Base-by-base conservation (phyloP, 345 rosid species). In the Bretschneidera sinensis region DNA sequence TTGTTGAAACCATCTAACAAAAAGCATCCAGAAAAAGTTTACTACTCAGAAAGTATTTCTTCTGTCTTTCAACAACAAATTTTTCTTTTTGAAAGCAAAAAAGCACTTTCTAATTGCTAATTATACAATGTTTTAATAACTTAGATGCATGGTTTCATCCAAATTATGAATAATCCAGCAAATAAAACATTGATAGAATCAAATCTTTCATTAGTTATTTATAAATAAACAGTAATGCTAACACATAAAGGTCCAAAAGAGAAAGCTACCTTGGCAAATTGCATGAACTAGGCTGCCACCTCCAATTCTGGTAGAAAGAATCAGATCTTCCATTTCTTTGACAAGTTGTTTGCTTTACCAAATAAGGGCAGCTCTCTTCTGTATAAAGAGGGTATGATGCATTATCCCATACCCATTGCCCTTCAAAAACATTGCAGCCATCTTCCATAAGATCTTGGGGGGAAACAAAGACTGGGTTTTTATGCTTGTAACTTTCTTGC, bases 321-420 rank as follows among this genome's bases (percentile, higher is more conserved):
- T 89, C 96, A 64, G 94, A 88, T 24, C 98, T 76, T 22, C 97
- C 97, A 60, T 89, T 92, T 59, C 74, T 77, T 2, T 52, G 73
- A 58, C 98, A 87, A 48, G 97, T 83, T 33, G 96, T 89, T 69
- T 92, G 96, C 63, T 85, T 89, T 19, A 87, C 96, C 81, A 89
- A 67, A 64, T 84, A 85, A 71, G 96, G 97, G 59, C 98, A 92
- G 54, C 77, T 79, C 65, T 85, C 77, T 76, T 92, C 97, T 57
- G 64, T 60, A 59, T 92, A 92, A 51, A 84, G 85, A 63, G 96
- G 92, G 59, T 79, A 74, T 4, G 94, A 69, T 43, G 71, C 82
- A 71, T 87, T 89, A 75, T 89, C 94, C 96, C 96, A 85, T n/a
- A 81, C 70, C 98, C 98, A 92, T 62, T 73, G 58, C 51, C 98